Percentiles rank a stretch among this genome's conserved stretches.
These are phyloP conservation scores for Marasmius fiardii DNA, from an alignment of 1,284 basidiomycete species.

Conservation along the genomic window DNA sequence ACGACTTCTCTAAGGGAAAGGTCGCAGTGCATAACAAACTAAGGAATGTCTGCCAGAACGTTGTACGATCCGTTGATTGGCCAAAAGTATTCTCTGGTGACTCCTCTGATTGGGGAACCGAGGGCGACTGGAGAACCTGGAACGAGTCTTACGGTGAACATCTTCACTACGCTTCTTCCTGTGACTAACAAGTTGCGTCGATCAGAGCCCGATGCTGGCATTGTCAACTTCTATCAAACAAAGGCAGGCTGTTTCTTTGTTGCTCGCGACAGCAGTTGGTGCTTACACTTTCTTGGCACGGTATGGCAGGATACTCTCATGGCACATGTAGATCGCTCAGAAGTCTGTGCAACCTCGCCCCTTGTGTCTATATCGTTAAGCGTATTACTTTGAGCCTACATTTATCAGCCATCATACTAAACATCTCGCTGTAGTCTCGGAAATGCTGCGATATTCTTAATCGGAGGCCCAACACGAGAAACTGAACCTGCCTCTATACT, in stretches of 20 bases:
- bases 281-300: conserved; percentile 25
- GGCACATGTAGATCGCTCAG: conserved; percentile 91
- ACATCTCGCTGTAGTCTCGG: conserved; percentile 57
- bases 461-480: conserved; percentile 80
- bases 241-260: conserved; percentile 37
- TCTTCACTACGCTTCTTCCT: background rate
- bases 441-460: conserved; percentile 82
- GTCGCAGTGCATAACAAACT: conserved; percentile 59
- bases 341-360: conserved; percentile 81
- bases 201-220: conserved; percentile 86
- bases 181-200: conserved; percentile 2
- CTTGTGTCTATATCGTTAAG: conserved; percentile 87
- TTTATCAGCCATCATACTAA: background rate
- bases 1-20: conserved; percentile 74
- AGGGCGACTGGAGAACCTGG: conserved; percentile 69
- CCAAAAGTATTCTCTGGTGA: conserved; percentile 47
- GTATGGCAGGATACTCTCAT: conserved; percentile 92
- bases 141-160: conserved; percentile 65
- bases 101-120: conserved; percentile 48
- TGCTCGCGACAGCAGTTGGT: background rate
- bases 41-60: conserved; percentile 54
- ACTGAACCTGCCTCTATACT: conserved; percentile 76
- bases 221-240: conserved; percentile 89
- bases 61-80: conserved; percentile 70
- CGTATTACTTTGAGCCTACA: background rate